Base-by-base conservation (phyloP, 352 stramenopile genomes). In the Pythium coloratum region DNA sequence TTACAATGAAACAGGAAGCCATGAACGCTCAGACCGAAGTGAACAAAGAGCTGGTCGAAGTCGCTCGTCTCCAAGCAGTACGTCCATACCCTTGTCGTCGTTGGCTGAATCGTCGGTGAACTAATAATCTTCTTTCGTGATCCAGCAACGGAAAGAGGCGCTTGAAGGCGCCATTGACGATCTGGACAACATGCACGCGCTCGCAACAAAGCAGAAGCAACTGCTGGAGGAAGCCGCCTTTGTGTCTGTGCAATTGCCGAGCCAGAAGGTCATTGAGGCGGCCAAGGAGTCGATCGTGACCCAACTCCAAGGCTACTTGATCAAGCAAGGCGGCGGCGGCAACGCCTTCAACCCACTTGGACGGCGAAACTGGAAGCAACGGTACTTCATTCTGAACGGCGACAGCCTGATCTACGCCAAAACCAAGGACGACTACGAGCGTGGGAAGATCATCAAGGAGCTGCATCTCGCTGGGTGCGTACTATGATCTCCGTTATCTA, bases 291-390 rank as follows among this genome's bases (percentile, higher is more conserved):
- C 76, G 9, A 74, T 88, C 53, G 64, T 72, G 32, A 87, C 77
- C 24, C 75, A 90, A 30, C 63, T 94, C 1, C 84, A 96, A 80
- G 88, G 88, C 0, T 96, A 96, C 58, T 61, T 96, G 24, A 89
- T 96, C 75, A 96, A 96, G 55, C 88, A 96, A 67, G 88, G 88
- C 24, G 86, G 80, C 55, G 88, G 88, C 32, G 82, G 88, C 9
- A 90, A 89, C 49, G 80, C 82, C 9, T 82, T 92, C 26, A 94
- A 92, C 38, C 84, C 84, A 1, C 76, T 96, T 1, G 81, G 86
- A 0, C 69, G 88, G n/a, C 89, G 89, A 55, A 94, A 94, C 69
- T 96, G 88, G 88, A 96, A 96, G 72, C 86, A 94, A 65, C 78
- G 88, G 33, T 96, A 94, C 71, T 96, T 96, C 64, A 91, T 94